These are phyloP conservation scores for Trichoderma sp. DNA, from an alignment of 2,329 filamentous ascomycete species.

Conservation along the genomic window DNA sequence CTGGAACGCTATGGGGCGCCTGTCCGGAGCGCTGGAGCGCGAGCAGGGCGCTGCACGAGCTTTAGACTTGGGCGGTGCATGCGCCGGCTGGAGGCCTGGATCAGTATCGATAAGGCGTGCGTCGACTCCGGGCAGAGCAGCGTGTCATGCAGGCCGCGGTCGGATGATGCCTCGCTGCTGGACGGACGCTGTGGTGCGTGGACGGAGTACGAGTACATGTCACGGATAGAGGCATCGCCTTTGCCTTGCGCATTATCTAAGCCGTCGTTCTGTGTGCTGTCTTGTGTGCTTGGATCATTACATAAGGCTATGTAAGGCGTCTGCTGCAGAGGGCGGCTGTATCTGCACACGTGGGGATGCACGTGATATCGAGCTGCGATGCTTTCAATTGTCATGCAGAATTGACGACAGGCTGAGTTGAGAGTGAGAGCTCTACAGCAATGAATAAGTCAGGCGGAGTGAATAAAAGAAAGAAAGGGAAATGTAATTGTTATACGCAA, in stretches of 20 bases:
- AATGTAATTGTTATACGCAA: too few species aligned
- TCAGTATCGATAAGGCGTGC: constrained; percentile 25
- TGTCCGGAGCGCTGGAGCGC: constrained; percentile 13
- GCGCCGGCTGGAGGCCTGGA: not conserved
- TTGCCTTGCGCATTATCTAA: not conserved
- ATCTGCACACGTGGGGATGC: too few species aligned
- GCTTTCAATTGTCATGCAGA: too few species aligned
- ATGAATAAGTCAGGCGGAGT: too few species aligned
- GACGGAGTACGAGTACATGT: constrained; percentile 12
- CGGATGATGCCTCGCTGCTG: not conserved
- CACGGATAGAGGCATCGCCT: constrained; percentile 17
- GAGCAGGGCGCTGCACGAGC: constrained; percentile 20
- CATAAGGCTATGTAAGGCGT: not conserved
- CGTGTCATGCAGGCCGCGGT: constrained; percentile 8
- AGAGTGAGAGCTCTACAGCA: too few species aligned
- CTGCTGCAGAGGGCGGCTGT: not conserved
- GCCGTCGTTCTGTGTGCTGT: not conserved
- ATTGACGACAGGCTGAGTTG: too few species aligned
- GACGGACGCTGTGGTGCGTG: constrained; percentile 12
- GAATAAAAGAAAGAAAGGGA: too few species aligned
- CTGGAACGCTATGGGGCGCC: constrained; percentile 28
- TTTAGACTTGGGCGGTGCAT: constrained; percentile 9
- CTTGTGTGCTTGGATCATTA: not conserved
- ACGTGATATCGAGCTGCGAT: too few species aligned
- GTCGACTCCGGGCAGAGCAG: constrained; percentile 4